Conservation (phyloP, 257 asterid genomes). For the Verbascum thapsus region DNA sequence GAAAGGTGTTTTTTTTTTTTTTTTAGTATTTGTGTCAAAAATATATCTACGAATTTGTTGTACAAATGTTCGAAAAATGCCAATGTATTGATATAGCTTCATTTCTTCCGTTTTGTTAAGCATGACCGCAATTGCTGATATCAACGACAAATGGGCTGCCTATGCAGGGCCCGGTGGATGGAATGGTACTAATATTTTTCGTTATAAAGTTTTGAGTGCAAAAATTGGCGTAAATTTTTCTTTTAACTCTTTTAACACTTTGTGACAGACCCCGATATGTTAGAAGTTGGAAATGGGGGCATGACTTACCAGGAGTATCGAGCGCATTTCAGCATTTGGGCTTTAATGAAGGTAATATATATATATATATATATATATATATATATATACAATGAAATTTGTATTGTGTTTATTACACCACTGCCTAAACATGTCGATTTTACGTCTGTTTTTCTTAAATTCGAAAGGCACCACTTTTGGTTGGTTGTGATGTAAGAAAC, state of each 20-base stretch:
- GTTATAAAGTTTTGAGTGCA: not conserved
- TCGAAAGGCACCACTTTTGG: slow-evolving; percentile 58
- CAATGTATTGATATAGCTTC: slow-evolving; percentile 11
- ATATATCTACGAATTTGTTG: not conserved
- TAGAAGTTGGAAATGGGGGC: slow-evolving; percentile 84
- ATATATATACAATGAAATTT: not conserved
- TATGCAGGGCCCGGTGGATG: slow-evolving; percentile 89
- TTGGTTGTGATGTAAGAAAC: slow-evolving; percentile 70
- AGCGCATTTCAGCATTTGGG: slow-evolving; percentile 80
- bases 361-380: not conserved
- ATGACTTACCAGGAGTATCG: slow-evolving; percentile 68
- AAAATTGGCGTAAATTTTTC: not conserved
- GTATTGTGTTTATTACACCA: no score
- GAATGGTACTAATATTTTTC: slow-evolving; percentile 52
- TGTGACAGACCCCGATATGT: slow-evolving; percentile 71
- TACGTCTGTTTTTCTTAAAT: slow-evolving; percentile 18
- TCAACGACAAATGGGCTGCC: slow-evolving; percentile 77
- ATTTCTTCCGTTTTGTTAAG: slow-evolving; percentile 38
- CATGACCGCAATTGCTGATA: slow-evolving; percentile 70
- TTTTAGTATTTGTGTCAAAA: not conserved
- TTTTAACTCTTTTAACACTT: slow-evolving; percentile 5
- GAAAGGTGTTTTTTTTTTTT: slow-evolving; percentile 64
- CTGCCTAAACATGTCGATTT: not conserved
- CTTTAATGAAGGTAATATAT: slow-evolving; percentile 62
- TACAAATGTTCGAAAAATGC: not conserved